Conservation (phyloP, 257 asterid genomes). For the Nicotiana knightiana region DNA sequence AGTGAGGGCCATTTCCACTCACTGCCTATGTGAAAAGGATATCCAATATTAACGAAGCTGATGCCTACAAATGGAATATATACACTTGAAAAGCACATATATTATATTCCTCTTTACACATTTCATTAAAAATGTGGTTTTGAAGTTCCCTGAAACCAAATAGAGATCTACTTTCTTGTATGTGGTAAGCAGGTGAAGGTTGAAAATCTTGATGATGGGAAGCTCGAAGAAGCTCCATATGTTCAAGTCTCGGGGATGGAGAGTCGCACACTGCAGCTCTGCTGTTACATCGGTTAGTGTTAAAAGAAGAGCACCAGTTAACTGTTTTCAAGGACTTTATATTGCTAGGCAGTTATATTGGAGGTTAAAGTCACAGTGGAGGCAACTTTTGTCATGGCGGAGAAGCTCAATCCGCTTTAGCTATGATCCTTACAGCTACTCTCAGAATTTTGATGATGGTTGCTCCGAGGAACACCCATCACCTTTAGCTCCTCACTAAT, state of each 20-base stretch:
- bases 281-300: slow-evolving; percentile 14
- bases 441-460: slow-evolving; percentile 53
- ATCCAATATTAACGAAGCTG: slow-evolving; percentile 16
- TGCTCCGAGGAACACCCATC: slow-evolving; percentile 27
- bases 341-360: slow-evolving; percentile 17
- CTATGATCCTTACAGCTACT: slow-evolving; percentile 50
- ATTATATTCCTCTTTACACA: not conserved
- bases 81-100: slow-evolving; percentile 11
- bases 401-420: slow-evolving; percentile 24
- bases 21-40: slow-evolving; percentile 21
- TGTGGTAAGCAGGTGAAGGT: not conserved
- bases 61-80: slow-evolving; percentile 18
- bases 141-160: not conserved
- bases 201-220: slow-evolving; percentile 11
- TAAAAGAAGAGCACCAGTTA: not conserved
- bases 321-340: not conserved
- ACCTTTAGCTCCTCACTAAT: slow-evolving; percentile 37
- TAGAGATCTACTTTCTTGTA: not conserved
- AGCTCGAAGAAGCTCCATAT: slow-evolving; percentile 5
- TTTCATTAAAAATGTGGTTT: not conserved
- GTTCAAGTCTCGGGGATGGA: slow-evolving; percentile 22
- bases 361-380: slow-evolving; percentile 36
- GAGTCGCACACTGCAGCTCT: slow-evolving; percentile 3
- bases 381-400: slow-evolving; percentile 20
- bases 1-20: slow-evolving; percentile 14